A percentile compares a stretch with the other conserved stretches of the same genome.
Evolutionary conservation across 768 basidiomycete genomes (phyloP).

Genomic region (Termitomyces sp.): DNA sequence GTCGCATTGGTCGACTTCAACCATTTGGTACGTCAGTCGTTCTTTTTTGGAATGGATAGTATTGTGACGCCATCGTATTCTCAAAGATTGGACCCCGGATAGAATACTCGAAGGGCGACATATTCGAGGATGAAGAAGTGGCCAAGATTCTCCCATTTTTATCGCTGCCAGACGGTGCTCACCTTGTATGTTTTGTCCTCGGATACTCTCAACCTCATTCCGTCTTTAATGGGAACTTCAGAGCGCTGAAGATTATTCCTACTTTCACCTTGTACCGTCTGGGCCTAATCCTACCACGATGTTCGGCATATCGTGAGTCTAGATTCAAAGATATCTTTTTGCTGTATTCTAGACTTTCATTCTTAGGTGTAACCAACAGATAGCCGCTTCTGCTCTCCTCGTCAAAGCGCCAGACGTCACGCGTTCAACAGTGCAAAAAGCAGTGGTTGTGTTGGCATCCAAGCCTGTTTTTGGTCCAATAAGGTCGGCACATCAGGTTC

Average conservation of each 20-base stretch:
- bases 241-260: slow-evolving; percentile 93
- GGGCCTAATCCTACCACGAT: slow-evolving; percentile 73
- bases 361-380: slow-evolving; percentile 89
- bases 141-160: slow-evolving; percentile 87
- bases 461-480: slow-evolving; percentile 94
- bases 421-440: slow-evolving; percentile 95
- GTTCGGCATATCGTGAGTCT: slow-evolving; percentile 90
- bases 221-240: slow-evolving; percentile 23
- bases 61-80: not conserved
- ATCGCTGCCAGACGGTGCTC: slow-evolving; percentile 95
- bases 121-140: slow-evolving; percentile 85
- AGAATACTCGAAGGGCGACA: slow-evolving; percentile 75
- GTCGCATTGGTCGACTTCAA: slow-evolving; percentile 95
- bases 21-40: slow-evolving; percentile 63
- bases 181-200: slow-evolving; percentile 57
- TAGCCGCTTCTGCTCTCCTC: slow-evolving; percentile 72
- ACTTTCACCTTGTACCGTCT: slow-evolving; percentile 86
- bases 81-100: slow-evolving; percentile 88
- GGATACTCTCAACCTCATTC: slow-evolving; percentile 1
- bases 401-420: slow-evolving; percentile 85
- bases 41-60: not conserved
- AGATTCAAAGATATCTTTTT: not conserved
- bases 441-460: slow-evolving; percentile 89
- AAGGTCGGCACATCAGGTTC: slow-evolving; percentile 41
- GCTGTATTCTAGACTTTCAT: not conserved